Evolutionary conservation across 176 grass and related monocot species (phyloP).

Genomic region (Carex parvula): DNA sequence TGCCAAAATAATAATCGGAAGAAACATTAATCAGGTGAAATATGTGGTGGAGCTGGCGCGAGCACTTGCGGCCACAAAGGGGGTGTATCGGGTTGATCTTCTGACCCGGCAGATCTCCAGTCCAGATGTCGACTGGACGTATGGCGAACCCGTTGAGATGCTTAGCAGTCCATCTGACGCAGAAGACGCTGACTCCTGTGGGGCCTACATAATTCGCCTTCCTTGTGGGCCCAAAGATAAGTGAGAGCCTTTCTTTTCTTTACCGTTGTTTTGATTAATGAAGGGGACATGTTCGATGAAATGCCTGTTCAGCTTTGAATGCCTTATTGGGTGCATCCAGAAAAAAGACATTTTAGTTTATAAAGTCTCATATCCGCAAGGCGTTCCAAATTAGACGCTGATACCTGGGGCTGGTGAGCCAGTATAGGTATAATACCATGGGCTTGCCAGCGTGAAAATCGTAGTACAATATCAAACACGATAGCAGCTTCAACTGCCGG

Average conservation of each 20-base stretch:
- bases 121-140: conserved; percentile 85
- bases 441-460: background rate
- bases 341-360: background rate
- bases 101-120: conserved; percentile 75
- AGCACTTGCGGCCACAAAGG: conserved; percentile 69
- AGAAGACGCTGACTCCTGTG: conserved; percentile 17
- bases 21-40: conserved; percentile 57
- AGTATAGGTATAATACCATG: background rate
- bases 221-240: conserved; percentile 72
- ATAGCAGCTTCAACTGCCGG: background rate
- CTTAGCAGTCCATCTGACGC: conserved; percentile 21
- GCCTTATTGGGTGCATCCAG: background rate
- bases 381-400: background rate
- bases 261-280: background rate
- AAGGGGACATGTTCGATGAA: background rate
- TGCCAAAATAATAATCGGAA: background rate
- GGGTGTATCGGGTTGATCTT: conserved; percentile 74
- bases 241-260: background rate
- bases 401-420: no score
- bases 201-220: conserved; percentile 83
- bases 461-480: background rate
- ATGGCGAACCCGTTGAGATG: conserved; percentile 94
- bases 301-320: background rate
- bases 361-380: background rate
- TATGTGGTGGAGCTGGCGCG: conserved; percentile 93